Evolutionary conservation across 106 monocot species (phyloP), one percentile per base, ranked within the genome.

Genomic region (Acorus gramineus): DNA sequence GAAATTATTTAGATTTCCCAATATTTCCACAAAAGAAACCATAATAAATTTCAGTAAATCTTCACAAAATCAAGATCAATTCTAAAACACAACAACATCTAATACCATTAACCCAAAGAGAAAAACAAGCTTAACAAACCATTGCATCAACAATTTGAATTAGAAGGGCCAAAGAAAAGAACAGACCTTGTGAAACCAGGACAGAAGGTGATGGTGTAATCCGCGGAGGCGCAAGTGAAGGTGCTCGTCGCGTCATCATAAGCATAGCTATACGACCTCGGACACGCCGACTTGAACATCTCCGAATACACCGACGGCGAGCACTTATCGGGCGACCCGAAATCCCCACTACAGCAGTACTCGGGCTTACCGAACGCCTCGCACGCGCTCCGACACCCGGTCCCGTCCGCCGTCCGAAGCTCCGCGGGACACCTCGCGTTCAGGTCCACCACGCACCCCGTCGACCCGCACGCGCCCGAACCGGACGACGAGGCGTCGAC

Each of bases 401-500:
- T 4, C 42, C 74, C 82, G 46, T 58, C 50, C 2, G 49, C 45
- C n/a, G 3, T 3, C 50, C 28, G 52, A 6, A 85, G 46, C 60
- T 72, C 69, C 42, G n/a, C 4, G 4, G 74, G 85, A 66, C 85
- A 85, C 0, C 42, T 4, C 3, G 45, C 44, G 62, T 82, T 82
- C 10, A 89, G 10, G 60, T 85, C 48, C 12, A 8, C 59, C 2
- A 59, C 2, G 61, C 85, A 85, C n/a, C 56, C 14, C 1, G 67
- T 53, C 14, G 62, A 3, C 12, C n/a, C 2, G 65, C 87, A 87
- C 9, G 8, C 61, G 6, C 56, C 75, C 2, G 57, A 4, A 0
- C 65, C 60, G 3, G 71, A 74, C 44, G n/a, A 6, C 0, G 85
- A 61, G 1, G 14, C 2, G 0, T 28, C 28, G 28, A 85, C 49